These are phyloP conservation scores for Albophoma yamanashiensis DNA, from an alignment of 2,329 filamentous ascomycete genomes.

Conservation along the genomic window DNA sequence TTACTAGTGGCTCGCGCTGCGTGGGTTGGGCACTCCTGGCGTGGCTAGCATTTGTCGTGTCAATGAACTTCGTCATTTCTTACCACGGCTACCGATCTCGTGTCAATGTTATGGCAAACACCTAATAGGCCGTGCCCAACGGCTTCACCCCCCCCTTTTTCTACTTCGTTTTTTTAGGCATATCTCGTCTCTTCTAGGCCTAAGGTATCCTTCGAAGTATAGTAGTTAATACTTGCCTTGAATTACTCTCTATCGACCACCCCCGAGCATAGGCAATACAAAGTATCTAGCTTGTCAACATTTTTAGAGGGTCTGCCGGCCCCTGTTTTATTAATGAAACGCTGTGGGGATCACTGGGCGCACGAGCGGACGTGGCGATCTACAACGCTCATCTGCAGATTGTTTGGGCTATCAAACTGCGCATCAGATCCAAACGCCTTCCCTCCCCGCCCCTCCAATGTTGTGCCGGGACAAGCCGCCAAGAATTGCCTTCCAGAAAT, in stretches of 20 bases:
- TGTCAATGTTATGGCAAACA: neutral
- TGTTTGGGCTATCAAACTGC: neutral
- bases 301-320: neutral
- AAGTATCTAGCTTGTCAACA: too few species aligned
- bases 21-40: neutral
- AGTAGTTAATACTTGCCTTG: too few species aligned
- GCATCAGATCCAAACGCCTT: neutral
- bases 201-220: neutral
- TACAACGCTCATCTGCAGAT: neutral
- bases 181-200: neutral
- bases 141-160: neutral
- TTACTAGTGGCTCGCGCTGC: slow-evolving; percentile 1
- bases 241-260: neutral
- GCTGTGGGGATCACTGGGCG: neutral
- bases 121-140: neutral
- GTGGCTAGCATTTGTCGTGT: neutral
- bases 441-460: neutral
- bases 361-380: neutral
- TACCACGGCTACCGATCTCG: neutral
- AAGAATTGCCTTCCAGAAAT: neutral
- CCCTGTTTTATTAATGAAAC: neutral
- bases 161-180: too few species aligned
- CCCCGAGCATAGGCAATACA: neutral
- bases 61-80: neutral
- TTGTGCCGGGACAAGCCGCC: neutral